Base-by-base conservation (phyloP, 1,139 yeast species). In the Sugiyamaella neomexicana region DNA sequence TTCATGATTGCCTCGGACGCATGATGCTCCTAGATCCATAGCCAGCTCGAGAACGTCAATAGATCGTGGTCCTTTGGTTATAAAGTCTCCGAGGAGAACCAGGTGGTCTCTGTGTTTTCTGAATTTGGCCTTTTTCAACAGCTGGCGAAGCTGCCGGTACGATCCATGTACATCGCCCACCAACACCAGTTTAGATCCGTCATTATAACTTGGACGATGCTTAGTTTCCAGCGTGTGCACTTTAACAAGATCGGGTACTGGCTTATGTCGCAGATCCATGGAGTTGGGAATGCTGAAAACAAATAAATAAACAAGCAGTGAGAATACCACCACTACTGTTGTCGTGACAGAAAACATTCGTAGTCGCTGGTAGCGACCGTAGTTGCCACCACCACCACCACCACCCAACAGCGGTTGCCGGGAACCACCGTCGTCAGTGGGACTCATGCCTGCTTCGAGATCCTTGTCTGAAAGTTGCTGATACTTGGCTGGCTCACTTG, bases 101-200 rank as follows among this genome's bases (percentile, higher is more conserved):
- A 89, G 72, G 53, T 81, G 80, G 65, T 88, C 96, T 4, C 64
- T 64, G 13, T 71, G 63, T 1, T 66, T 59, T 60, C 80, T 70
- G 65, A 75, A 86, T 5, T 78, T 68, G 36, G 66, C 65, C 59
- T 71, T 65, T 15, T 71, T 63, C 55, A 90, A 69, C 47, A 91
- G 73, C 48, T 75, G 71, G 55, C 68, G 66, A 55, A 90, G 74
- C 63, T 82, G 80, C 2, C 72, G 71, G 60, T 76, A 81, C 63
- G 85, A 84, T 1, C 97, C 98, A 69, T 91, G 98, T 25, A 91
- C 81, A 68, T 91, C 98, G 2, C 98, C 98, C 34, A 91, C 76
- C 54, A 90, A 67, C 13, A 91, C 76, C 32, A 86, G 66, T 60
- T 93, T 74, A 51, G 67, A 63, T 2, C 54, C 60, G 10, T 60